These are phyloP conservation scores for Apiospora pterosperma DNA, from an alignment of 2,329 filamentous ascomycete species.

Conservation along the genomic window DNA sequence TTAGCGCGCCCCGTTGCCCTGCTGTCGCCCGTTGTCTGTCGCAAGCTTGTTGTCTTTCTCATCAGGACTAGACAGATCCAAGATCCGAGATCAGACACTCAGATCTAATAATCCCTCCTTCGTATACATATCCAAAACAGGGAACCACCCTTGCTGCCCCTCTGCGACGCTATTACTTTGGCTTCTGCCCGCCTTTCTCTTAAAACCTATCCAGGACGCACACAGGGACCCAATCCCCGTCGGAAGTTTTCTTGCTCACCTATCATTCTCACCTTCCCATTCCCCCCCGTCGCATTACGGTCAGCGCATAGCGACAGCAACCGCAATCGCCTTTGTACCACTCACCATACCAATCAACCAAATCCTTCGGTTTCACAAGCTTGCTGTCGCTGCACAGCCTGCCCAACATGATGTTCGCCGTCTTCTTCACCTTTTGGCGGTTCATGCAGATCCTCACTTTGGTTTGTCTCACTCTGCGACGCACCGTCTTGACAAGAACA, in stretches of 20 bases:
- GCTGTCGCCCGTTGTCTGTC: background rate
- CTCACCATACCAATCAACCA: background rate
- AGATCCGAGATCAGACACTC: background rate
- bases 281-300: background rate
- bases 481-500: background rate
- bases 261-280: background rate
- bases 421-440: conserved; percentile 62
- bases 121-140: background rate
- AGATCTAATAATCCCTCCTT: background rate
- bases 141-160: background rate
- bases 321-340: background rate
- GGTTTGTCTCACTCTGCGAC: conserved; percentile 31
- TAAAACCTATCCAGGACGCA: background rate
- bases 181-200: background rate
- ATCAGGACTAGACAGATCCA: no score
- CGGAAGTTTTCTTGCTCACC: background rate
- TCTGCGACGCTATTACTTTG: background rate
- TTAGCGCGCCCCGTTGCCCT: background rate
- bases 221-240: background rate
- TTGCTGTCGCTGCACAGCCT: no score
- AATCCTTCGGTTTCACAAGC: background rate
- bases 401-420: conserved; percentile 56
- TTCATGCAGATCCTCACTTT: conserved; percentile 60
- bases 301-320: background rate
- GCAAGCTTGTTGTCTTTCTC: no score